Evolutionary conservation across 2,329 filamentous ascomycete species (phyloP), one percentile per base, ranked within the genome.

Genomic region (Cladosporium oxysporum): DNA sequence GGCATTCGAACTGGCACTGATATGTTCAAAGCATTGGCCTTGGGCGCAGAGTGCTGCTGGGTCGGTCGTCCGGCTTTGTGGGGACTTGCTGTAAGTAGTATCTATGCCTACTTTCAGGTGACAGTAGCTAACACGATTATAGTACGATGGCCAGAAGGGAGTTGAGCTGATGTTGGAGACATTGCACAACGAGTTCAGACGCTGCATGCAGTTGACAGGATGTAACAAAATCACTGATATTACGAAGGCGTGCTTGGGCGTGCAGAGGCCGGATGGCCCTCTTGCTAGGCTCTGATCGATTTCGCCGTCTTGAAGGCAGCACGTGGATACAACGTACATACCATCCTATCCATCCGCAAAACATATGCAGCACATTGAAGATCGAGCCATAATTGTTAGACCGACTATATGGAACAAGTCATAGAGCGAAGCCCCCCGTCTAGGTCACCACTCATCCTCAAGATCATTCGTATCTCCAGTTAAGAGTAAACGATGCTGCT

Each of bases 1-100:
- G 85, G 86, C 0, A 82, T 88, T 35, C 73, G 85, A 47, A 81
- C 82, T 16, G 86, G 84, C 0, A 83, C 81, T 0, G 85, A 88
- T 72, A 79, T 87, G 12, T 83, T 88, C 76, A 88, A 88, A 72
- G 85, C 85, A 1, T 73, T 86, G 2, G 81, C 82, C 2, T 72
- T 86, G 2, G 83, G 83, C 2, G 84, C 83, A 0, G 77, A 83
- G 62, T 84, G 78, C 72, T 81, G 76, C 66, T 85, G 76, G 81
- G 74, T 83, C 8, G 83, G 83, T 0, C 70, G 83, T 21, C 79
- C 81, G 6, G 76, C 80, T 12, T 76, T 85, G 10, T 85, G 83
- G 83, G 83, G 83, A 0, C 73, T 85, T 47, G 80, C 81, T 14
- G 76, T 78, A 67, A 73, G 74, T 73, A 10, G 2, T 33, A 12